Evolutionary conservation across 768 basidiomycete genomes (phyloP).

Genomic region (Amanita rubescens): DNA sequence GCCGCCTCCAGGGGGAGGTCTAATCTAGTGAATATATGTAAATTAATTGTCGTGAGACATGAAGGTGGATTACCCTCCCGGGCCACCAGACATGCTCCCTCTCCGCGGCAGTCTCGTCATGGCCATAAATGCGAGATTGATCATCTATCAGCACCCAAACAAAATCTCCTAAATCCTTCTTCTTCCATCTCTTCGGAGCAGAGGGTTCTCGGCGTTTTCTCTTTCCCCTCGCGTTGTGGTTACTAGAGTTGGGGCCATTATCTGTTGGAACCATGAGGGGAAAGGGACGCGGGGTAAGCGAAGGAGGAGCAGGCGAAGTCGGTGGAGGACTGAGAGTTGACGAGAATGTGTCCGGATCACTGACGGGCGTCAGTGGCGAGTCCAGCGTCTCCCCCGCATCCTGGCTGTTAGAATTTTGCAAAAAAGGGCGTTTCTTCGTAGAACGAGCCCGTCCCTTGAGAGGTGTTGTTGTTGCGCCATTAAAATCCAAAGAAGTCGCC

Average conservation of each 20-base stretch:
- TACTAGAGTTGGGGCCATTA: neutral
- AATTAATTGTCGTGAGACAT: neutral
- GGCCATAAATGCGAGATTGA: constrained; percentile 26
- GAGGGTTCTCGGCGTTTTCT: neutral
- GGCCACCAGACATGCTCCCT: constrained; percentile 60
- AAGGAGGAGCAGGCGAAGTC: neutral
- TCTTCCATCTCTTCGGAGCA: constrained; percentile 1
- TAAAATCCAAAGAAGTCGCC: neutral
- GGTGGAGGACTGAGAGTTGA: neutral
- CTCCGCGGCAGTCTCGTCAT: neutral
- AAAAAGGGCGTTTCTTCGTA: neutral
- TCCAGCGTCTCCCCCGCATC: neutral
- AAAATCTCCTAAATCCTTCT: constrained; percentile 2
- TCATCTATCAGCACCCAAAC: constrained; percentile 26
- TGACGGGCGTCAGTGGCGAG: neutral
- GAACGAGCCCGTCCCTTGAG: neutral
- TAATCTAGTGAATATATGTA: neutral
- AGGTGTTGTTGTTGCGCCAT: neutral
- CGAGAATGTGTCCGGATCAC: neutral
- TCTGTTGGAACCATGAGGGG: neutral
- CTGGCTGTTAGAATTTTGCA: neutral
- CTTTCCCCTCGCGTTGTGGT: neutral
- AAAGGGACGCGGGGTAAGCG: neutral
- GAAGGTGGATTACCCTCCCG: constrained; percentile 39
- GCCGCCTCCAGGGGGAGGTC: neutral